A percentile compares a stretch with the other conserved stretches of the same genome.
These are phyloP conservation scores for Chaetomiaceae sp. DNA, from an alignment of 2,329 filamentous ascomycete genomes.

Conservation along the genomic window DNA sequence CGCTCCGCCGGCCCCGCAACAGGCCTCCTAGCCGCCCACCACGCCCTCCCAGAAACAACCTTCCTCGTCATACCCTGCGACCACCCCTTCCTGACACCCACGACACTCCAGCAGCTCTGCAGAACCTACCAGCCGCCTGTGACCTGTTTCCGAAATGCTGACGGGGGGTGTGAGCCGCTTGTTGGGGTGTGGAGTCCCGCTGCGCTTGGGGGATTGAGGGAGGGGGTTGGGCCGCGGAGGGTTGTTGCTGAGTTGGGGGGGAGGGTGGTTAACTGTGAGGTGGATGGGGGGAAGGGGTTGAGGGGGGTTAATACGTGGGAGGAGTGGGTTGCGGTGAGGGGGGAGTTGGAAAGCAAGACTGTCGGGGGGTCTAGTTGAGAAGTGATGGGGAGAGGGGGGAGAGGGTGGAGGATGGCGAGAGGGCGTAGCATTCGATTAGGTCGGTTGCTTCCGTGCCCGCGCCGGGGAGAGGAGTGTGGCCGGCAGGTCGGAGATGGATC, in stretches of 20 bases:
- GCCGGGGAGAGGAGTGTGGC: neutral
- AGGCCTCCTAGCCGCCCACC: conserved; percentile 31
- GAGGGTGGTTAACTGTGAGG: neutral
- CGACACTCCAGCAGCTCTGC: conserved; percentile 28
- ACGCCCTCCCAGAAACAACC: conserved; percentile 21
- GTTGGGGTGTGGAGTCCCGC: conserved; percentile 34
- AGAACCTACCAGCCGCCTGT: conserved; percentile 26
- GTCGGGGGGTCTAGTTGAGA: neutral
- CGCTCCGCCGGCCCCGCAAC: conserved; percentile 15
- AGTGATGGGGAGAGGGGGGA: neutral
- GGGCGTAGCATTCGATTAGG: neutral
- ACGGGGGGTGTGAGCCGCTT: conserved; percentile 32
- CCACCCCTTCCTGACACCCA: conserved; percentile 30
- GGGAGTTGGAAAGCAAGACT: neutral
- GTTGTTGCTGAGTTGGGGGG: conserved; percentile 9
- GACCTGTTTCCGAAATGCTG: conserved; percentile 32
- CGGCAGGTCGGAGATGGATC: conserved; percentile 6
- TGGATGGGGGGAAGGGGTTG: neutral
- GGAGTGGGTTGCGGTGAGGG: conserved; percentile 18
- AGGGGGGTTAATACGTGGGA: conserved; percentile 8
- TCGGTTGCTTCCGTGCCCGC: neutral
- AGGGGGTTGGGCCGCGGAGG: conserved; percentile 14
- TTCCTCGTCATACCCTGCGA: conserved; percentile 34
- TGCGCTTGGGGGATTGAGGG: conserved; percentile 25
- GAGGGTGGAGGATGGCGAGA: neutral